Base-by-base conservation (phyloP, 495 filamentous ascomycete species). In the Evernia prunastri region DNA sequence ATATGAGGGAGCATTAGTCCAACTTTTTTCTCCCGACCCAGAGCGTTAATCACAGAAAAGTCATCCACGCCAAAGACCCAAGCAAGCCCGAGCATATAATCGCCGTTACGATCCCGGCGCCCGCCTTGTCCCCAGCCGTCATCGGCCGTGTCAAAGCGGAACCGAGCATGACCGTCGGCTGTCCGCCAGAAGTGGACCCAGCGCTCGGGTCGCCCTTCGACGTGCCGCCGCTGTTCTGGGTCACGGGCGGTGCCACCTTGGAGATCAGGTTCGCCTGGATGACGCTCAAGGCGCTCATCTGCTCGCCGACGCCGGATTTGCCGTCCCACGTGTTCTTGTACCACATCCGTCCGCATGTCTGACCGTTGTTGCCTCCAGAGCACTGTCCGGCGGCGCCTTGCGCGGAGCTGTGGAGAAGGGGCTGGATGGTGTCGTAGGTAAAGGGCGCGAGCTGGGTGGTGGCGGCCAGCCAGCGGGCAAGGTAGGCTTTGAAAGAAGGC, bases 401-500 rank as follows among this genome's bases (percentile, higher is more conserved):
- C 31, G 88, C 88, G 0, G 87, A 89, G 4, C 81, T 78, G 47
- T 75, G 72, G 13, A 96, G 78, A 54, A 84, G 78, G 0, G 84
- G 82, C 72, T 87, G 81, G 71, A 95, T 84, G 15, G 73, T 70
- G 47, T 77, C 66, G 51, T 74, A 78, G 3, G 86, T 89, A 69
- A 81, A 87, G 7, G 79, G 79, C 17, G 78, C 77, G 1, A 92
- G 80, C 63, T 91, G 84, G 1, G 85, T 85, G 8, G 86, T 84
- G 10, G 84, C 80, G 2, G 87, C 85, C 76, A 96, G 83, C 88
- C 89, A 93, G 9, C 86, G 82, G 10, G 87, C 77, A 11, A 91
- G 78, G 67, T 90, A 88, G 7, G 88, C 89, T 71, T 93, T 93
- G 82, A 95, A 94, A 31, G 85, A 84, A 58, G 86, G 84, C 69